Percentiles rank a stretch among this genome's conserved stretches.
Evolutionary conservation across 2,329 filamentous ascomycete species (phyloP).

Genomic region (Fonsecaea pedrosoi): DNA sequence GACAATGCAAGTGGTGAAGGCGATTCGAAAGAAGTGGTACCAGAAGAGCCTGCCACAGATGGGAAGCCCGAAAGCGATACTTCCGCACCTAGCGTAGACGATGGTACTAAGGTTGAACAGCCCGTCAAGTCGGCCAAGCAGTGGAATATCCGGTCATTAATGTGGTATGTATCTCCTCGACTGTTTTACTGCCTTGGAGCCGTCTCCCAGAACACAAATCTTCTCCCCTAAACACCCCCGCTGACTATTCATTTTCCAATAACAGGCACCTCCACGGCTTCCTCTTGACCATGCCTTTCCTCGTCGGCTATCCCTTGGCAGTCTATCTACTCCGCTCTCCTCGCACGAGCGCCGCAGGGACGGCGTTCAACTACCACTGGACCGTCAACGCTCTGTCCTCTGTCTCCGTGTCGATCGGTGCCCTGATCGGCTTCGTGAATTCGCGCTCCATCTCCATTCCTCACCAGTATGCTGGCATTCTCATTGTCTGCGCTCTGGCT

Average conservation of each 20-base stretch:
- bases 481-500: slow-evolving; percentile 46
- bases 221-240: slow-evolving; percentile 42
- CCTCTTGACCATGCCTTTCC: slow-evolving; percentile 47
- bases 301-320: slow-evolving; percentile 47
- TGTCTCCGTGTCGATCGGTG: slow-evolving; percentile 48
- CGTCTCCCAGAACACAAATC: slow-evolving; percentile 21
- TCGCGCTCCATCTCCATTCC: slow-evolving; percentile 52
- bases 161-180: slow-evolving; percentile 33
- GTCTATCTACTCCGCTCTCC: slow-evolving; percentile 49
- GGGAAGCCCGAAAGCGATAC: slow-evolving; percentile 14
- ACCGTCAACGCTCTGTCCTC: slow-evolving; percentile 49
- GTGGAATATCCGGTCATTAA: slow-evolving; percentile 34
- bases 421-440: slow-evolving; percentile 52
- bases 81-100: slow-evolving; percentile 33
- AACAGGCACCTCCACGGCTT: slow-evolving; percentile 43
- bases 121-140: slow-evolving; percentile 35
- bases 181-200: no score
- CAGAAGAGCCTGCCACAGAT: slow-evolving; percentile 1
- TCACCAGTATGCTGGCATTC: slow-evolving; percentile 57
- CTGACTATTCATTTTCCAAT: slow-evolving; percentile 23
- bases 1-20: background rate
- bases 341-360: slow-evolving; percentile 40
- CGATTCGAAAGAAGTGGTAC: background rate
- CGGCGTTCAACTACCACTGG: slow-evolving; percentile 49
- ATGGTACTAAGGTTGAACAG: slow-evolving; percentile 34